Evolutionary conservation across 805 yeast species (phyloP).

Genomic region (Starmerella floris): DNA sequence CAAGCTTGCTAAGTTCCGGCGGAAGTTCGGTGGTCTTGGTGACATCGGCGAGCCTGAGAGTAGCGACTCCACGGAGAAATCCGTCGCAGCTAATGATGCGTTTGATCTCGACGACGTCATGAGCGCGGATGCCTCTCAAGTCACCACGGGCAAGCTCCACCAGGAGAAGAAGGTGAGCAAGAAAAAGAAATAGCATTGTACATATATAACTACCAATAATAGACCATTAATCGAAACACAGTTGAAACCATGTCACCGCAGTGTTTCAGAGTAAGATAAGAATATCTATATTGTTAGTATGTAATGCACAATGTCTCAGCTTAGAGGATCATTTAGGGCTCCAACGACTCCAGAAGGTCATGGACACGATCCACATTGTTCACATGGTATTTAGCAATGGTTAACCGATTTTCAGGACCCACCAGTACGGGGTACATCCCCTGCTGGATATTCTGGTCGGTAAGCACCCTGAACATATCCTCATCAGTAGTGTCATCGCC

Average conservation of each 20-base stretch:
- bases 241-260: too few species aligned
- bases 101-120: slow-evolving; percentile 21
- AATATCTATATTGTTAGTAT: neutral
- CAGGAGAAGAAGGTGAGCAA: slow-evolving; percentile 13
- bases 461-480: slow-evolving; percentile 82
- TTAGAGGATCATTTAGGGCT: too few species aligned
- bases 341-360: slow-evolving; percentile 13
- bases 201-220: too few species aligned
- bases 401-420: slow-evolving; percentile 30
- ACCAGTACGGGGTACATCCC: slow-evolving; percentile 22
- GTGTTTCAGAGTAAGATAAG: too few species aligned
- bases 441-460: slow-evolving; percentile 40
- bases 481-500: slow-evolving; percentile 98
- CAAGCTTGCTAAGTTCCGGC: slow-evolving; percentile 37
- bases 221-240: too few species aligned
- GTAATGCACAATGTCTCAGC: too few species aligned
- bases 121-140: slow-evolving; percentile 21
- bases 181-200: slow-evolving; percentile 21
- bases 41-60: slow-evolving; percentile 3
- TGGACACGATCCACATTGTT: slow-evolving; percentile 18
- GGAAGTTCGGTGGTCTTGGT: slow-evolving; percentile 25
- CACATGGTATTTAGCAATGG: slow-evolving; percentile 26
- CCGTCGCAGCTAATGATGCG: slow-evolving; percentile 1
- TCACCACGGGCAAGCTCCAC: slow-evolving; percentile 20
- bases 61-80: neutral